Base-by-base conservation (phyloP, 108 stramenopile species). In the Pseudonitzschia multistriata region DNA sequence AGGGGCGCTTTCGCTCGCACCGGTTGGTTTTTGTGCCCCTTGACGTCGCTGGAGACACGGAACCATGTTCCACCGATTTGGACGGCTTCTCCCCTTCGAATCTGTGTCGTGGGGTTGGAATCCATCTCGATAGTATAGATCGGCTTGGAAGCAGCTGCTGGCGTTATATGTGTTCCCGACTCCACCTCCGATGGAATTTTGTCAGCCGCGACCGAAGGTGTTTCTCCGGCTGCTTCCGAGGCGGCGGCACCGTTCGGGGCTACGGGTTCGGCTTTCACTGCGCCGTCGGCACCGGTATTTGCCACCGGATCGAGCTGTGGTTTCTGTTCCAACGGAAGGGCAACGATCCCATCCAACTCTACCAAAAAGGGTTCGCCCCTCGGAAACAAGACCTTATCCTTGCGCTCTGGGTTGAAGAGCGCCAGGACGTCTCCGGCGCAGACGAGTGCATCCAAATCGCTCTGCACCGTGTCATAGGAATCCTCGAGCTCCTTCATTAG, bases 11-110 rank as follows among this genome's bases (percentile, higher is more conserved):
- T 85, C 4, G 93, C 93, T 52, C 88, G 72, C 2, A 77, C 78
- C 11, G 90, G 93, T 68, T 91, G 89, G 66, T 83, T 86, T 37
- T 82, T 71, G 15, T 86, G 69, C 30, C 85, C 85, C 19, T 75
- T 75, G 50, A 94, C 81, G 31, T 87, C 83, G 34, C 81, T 83
- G 0, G 87, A 88, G 0, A 94, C 82, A 17, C 93, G 85, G 66
- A 91, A 89, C 93, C 93, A 94, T 54, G 85, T 77, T 10, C 88
- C 88, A 19, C 90, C 90, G 2, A 90, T 59, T 17, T 85, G 81
- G 17, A 94, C 72, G 25, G 90, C 93, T 73, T 94, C 93, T 22
- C 93, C 93, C 19, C 93, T 68, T 29, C 93, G 79, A 36, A 91
- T 85, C 68, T 94, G 93, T 19, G 61, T 67, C 1, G 59, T 52